Evolutionary conservation across 108 stramenopile species (phyloP), one percentile per base, ranked within the genome.

Genomic region (Mediolabrus comicus): DNA sequence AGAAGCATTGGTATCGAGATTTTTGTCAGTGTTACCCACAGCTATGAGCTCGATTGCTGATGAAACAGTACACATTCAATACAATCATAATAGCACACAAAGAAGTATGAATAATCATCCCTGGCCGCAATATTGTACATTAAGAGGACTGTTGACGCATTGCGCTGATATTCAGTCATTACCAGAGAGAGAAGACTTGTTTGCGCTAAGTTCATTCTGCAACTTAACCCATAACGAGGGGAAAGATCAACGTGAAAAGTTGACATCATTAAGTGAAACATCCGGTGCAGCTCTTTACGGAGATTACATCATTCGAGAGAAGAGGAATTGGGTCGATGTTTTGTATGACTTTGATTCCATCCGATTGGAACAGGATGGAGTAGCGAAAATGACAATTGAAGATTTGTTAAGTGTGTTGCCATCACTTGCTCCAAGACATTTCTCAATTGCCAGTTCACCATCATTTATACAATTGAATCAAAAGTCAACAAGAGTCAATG

Each of bases 281-380:
- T 66, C 84, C 5, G 88, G 72, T 34, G 69, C 90, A 12, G 87
- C 93, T 8, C 59, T 94, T 4, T 94, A 85, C 64, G 86, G 80
- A 22, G 93, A 94, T 67, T 94, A 91, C 49, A 75, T 91, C 32
- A 63, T 91, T 49, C 79, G 93, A 24, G 90, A 94, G 59, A 94
- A 92, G 77, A 68, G 93, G 53, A 88, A 80, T 52, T 91, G 89
- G 87, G 79, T 79, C 0, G 93, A 94, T 74, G 78, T 94, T 2
- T 76, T 94, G 41, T 86, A 81, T 61, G 93, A 94, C 71, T 94
- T 94, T 81, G 90, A 91, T 56, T 86, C 89, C 3, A 43, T 94
- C n/a, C 66, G 77, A 59, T 46, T 28, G 3, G 59, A 71, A 4
- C 3, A 22, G 12, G 28, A 10, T 58, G 67, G 65, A 9, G 39